Conservation (phyloP, 129 eudicot species). For the Helichrysum umbraculigerum region DNA sequence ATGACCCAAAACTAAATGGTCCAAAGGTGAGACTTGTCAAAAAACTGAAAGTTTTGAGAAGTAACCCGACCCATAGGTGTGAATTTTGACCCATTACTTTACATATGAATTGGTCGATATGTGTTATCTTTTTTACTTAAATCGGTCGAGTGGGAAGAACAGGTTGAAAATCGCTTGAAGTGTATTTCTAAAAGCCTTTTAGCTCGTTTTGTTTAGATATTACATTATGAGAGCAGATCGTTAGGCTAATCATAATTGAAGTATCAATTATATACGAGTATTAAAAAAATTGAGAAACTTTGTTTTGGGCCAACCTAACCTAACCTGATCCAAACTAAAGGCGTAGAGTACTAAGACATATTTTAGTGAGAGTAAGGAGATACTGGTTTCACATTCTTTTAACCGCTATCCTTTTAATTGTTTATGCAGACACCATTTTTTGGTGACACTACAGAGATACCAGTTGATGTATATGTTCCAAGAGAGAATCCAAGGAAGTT, state of each 20-base stretch:
- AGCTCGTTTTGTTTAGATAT: no score
- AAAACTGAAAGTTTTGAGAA: neutral
- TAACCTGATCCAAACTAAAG: no score
- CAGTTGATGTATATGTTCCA: slow-evolving; percentile 33
- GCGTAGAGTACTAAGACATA: neutral
- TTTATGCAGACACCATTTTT: slow-evolving; percentile 55
- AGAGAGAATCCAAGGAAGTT: slow-evolving; percentile 63
- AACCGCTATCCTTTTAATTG: neutral
- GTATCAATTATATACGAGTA: neutral
- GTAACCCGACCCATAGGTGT: neutral
- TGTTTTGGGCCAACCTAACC: neutral
- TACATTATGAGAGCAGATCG: neutral
- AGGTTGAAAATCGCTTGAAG: neutral
- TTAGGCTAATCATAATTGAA: neutral
- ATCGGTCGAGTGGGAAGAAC: neutral
- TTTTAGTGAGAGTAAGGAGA: neutral
- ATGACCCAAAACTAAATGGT: slow-evolving; percentile 39
- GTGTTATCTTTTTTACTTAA: neutral
- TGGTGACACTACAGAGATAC: slow-evolving; percentile 32
- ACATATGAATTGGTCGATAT: neutral
- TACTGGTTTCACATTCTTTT: no score
- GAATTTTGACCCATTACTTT: neutral
- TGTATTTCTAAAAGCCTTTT: neutral
- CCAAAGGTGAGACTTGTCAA: slow-evolving; percentile 54
- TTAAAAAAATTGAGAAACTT: neutral